These are phyloP conservation scores for Combretum micranthum DNA, from an alignment of 345 rosid species.

Conservation along the genomic window DNA sequence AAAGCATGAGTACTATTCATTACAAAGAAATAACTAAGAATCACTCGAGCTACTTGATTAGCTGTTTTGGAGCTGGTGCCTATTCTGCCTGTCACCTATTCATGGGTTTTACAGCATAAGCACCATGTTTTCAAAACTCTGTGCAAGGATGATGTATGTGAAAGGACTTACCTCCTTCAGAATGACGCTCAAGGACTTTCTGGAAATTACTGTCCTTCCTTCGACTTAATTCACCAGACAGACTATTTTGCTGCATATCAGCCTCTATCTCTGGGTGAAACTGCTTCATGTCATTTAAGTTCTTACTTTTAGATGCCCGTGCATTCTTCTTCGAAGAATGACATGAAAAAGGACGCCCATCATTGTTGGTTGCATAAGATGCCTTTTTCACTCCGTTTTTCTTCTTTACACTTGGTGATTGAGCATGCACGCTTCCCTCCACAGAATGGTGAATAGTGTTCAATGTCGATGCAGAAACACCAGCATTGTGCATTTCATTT, in stretches of 20 bases:
- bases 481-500: slow-evolving; percentile 32
- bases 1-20: too few relatives aligned
- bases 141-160: slow-evolving; percentile 9
- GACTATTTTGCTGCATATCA: slow-evolving; percentile 29
- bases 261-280: slow-evolving; percentile 37
- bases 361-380: slow-evolving; percentile 20
- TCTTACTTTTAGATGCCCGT: slow-evolving; percentile 30
- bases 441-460: slow-evolving; percentile 21
- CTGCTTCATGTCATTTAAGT: slow-evolving; percentile 32
- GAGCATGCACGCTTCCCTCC: slow-evolving; percentile 20
- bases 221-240: slow-evolving; percentile 26
- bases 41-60: too few relatives aligned
- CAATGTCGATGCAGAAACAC: slow-evolving; percentile 16
- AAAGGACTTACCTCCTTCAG: slow-evolving; percentile 66
- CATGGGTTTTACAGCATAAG: slow-evolving; percentile 8
- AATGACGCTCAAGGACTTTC: slow-evolving; percentile 35
- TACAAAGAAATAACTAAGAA: too few relatives aligned
- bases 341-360: slow-evolving; percentile 23
- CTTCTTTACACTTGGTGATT: slow-evolving; percentile 37
- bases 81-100: slow-evolving; percentile 16
- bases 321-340: slow-evolving; percentile 46
- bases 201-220: slow-evolving; percentile 40
- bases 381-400: slow-evolving; percentile 45
- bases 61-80: too few relatives aligned
- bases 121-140: background rate